Evolutionary conservation across 2,329 filamentous ascomycete genomes (phyloP).

Genomic region (Alternaria novae-zelandiae): DNA sequence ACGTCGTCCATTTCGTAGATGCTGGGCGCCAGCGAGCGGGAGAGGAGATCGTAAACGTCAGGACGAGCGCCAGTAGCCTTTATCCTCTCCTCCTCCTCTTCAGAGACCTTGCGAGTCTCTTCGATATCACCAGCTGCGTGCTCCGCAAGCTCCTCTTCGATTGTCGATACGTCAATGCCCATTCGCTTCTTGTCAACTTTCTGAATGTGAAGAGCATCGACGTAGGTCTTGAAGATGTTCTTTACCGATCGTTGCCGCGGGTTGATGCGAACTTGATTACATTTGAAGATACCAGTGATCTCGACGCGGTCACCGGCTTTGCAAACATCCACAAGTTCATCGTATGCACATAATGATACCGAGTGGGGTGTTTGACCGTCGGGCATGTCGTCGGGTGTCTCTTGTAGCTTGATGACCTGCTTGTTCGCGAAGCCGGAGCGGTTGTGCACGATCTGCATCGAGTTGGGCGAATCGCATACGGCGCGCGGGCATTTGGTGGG

Average conservation of each 20-base stretch:
- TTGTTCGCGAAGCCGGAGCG: conserved; percentile 94
- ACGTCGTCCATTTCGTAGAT: conserved; percentile 99
- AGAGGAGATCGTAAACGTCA: conserved; percentile 91
- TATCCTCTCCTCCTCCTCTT: conserved; percentile 91
- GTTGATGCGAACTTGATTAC: conserved; percentile 91
- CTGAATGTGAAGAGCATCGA: conserved; percentile 93
- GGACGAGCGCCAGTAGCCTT: conserved; percentile 76
- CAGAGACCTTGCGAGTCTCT: conserved; percentile 80
- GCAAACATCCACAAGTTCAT: conserved; percentile 96
- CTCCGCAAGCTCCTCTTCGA: conserved; percentile 82
- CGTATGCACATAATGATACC: conserved; percentile 93
- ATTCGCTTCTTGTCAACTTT: conserved; percentile 96
- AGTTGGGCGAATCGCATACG: conserved; percentile 84
- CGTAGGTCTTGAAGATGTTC: conserved; percentile 96
- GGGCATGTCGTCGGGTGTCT: conserved; percentile 93
- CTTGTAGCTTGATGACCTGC: conserved; percentile 97
- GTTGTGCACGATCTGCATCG: conserved; percentile 98
- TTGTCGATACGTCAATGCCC: conserved; percentile 86
- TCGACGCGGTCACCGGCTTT: conserved; percentile 96
- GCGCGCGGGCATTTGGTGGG: conserved; percentile 86
- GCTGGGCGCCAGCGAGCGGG: conserved; percentile 89
- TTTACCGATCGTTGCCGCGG: conserved; percentile 91
- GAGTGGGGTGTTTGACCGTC: conserved; percentile 97
- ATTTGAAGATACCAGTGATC: conserved; percentile 95
- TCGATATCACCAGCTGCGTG: conserved; percentile 74